phyloP scores from a whole-genome alignment of 2,329 filamentous ascomycete genomes.

The Pyrenophora seminiperda region DNA sequence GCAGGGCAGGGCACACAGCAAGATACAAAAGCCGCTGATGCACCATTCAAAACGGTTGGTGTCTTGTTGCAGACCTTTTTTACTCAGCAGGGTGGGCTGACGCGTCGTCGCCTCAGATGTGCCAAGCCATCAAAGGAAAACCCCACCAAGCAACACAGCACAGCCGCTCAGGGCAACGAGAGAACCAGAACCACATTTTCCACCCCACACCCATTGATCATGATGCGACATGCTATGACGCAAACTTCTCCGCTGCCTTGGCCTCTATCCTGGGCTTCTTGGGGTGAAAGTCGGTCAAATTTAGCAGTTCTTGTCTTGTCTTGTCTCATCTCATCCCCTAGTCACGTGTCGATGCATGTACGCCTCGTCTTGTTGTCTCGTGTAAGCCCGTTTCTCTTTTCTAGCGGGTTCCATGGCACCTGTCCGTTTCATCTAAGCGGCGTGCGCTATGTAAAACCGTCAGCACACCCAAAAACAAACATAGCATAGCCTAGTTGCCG shows the following conservation, averaged over 20 bases:
- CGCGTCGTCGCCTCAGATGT: slow-evolving; percentile 14
- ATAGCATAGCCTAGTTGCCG: no score
- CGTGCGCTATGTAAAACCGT: no score
- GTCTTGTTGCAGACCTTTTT: neutral
- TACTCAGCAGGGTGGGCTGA: slow-evolving; percentile 8
- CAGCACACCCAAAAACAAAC: no score
- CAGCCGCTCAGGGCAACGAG: neutral
- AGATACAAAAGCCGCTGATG: no score
- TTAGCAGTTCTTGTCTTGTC: slow-evolving; percentile 1
- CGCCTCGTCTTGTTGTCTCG: neutral
- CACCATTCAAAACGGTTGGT: no score
- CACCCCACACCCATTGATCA: slow-evolving; percentile 1
- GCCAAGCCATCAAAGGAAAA: slow-evolving; percentile 5
- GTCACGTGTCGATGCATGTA: neutral
- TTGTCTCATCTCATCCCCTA: neutral
- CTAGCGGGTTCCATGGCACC: no score
- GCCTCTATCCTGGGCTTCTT: slow-evolving; percentile 2
- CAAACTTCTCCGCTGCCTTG: slow-evolving; percentile 6
- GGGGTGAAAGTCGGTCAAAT: neutral
- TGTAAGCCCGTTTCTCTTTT: neutral
- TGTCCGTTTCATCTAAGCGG: no score
- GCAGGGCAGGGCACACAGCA: no score
- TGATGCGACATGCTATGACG: slow-evolving; percentile 12
- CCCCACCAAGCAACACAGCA: neutral
- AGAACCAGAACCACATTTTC: neutral